Conservation (phyloP, 345 rosid species). For the Bruguiera gymnorhiza region DNA sequence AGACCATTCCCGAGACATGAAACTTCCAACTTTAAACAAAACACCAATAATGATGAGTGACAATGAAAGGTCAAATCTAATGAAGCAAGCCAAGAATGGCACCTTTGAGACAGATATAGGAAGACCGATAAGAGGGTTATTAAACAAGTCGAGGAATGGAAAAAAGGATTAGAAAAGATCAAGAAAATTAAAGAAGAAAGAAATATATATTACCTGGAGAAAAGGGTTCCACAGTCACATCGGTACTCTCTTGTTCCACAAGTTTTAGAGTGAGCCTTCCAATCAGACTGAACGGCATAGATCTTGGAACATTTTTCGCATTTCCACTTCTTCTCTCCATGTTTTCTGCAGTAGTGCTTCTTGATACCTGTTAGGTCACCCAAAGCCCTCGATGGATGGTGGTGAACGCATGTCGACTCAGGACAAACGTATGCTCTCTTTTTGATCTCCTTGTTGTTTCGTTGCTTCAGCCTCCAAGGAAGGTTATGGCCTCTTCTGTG, state of each 20-base stretch:
- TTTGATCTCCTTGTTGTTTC: slow-evolving; percentile 47
- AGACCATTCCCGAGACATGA: slow-evolving; percentile 18
- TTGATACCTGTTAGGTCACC: slow-evolving; percentile 97
- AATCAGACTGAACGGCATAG: slow-evolving; percentile 95
- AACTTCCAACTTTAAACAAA: slow-evolving; percentile 18
- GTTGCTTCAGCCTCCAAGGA: slow-evolving; percentile 93
- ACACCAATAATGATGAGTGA: slow-evolving; percentile 15
- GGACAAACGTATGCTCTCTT: slow-evolving; percentile 81
- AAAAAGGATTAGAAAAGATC: not conserved
- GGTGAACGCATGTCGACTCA: slow-evolving; percentile 77
- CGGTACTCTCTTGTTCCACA: slow-evolving; percentile 93
- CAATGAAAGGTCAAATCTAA: slow-evolving; percentile 10
- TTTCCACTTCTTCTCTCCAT: slow-evolving; percentile 97
- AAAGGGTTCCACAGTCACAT: slow-evolving; percentile 94
- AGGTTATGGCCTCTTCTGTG: slow-evolving; percentile 95
- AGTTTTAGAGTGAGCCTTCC: slow-evolving; percentile 94
- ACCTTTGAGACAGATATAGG: slow-evolving; percentile 17
- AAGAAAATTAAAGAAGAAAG: not conserved
- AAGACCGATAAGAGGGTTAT: slow-evolving; percentile 4
- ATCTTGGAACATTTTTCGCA: slow-evolving; percentile 88
- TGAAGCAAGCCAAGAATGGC: slow-evolving; percentile 14
- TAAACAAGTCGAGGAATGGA: not conserved
- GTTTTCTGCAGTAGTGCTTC: slow-evolving; percentile 90
- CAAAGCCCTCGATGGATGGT: slow-evolving; percentile 86
- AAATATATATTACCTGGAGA: slow-evolving; percentile 58